Base-by-base conservation (phyloP, 306 rosid genomes). In the Trifolium pratense region DNA sequence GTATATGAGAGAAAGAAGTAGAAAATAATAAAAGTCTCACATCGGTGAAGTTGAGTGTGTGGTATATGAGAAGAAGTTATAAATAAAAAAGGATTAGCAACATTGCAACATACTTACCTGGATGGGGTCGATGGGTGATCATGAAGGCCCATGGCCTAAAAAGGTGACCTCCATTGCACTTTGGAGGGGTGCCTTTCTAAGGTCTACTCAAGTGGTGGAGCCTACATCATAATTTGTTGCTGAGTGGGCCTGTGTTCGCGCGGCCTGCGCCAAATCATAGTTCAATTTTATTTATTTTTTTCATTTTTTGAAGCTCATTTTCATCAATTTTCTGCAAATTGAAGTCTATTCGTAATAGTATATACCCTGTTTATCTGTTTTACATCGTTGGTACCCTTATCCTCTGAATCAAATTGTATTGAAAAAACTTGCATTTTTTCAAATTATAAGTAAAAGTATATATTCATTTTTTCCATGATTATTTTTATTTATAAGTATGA, bases 181-280 rank as follows among this genome's bases (percentile, higher is more conserved):
- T 37, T 0, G 82, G 86, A 73, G 66, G 81, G 85, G 83, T 70
- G 71, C 59, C 0, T 13, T 58, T 9, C 75, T 84, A 87, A 78
- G 91, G 87, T 89, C 95, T 89, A 80, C 71, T 70, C 84, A 23
- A 45, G 84, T 25, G 80, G 80, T 56, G 42, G 89, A 81, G 65
- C 81, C 86, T 83, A 68, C 79, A 63, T 88, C 88, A 71, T 71
- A 69, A 88, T 88, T 83, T 88, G 85, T 88, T 74, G 31, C 3
- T 31, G 83, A 25, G 75, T 81, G 84, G 86, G 85, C 76, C 73
- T 87, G 89, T 84, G 89, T 83, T 1, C 85, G 86, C 86, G 85
- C 84, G 68, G 76, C 77, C 87, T 72, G 81, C 26, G 5, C 34
- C 26, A 7, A 46, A 14, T 15, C 4, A 0, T 4, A 43, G 15